Base-by-base conservation (phyloP, 1,284 basidiomycete species). In the Ceratobasidium papillatum region DNA sequence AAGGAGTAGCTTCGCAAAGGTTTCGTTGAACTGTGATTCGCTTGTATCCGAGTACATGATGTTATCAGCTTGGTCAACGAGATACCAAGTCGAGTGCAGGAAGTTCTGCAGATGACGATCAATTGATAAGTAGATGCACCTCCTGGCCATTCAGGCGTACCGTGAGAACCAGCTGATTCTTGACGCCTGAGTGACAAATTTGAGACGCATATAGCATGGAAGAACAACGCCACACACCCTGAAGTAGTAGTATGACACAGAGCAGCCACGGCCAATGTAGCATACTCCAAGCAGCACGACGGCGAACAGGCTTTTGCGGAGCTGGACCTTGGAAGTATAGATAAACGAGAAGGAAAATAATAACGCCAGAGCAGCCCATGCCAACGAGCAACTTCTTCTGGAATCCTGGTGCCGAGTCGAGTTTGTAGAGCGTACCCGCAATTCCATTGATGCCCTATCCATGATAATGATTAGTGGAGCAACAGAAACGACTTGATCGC, bases 261-360 rank as follows among this genome's bases (percentile, higher is more conserved):
- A 72, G 34, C 7, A 72, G 22, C 69, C 69, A 72, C 2, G 56
- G 56, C 9, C 59, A 30, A 34, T 72, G 69, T 7, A 61, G 22
- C 27, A 71, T 14, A 3, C 25, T n/a, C 68, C 68, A 71, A 3
- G 41, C 41, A 12, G 45, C 43, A 4, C 69, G 56, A 17, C 69
- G 56, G 3, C 56, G 25, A 19, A 72, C 58, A 7, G 56, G 30
- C 19, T 45, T 51, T 2, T 61, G 58, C 17, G 56, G 58, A 32
- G 56, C 43, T 2, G 58, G 38, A 9, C 69, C 69, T 43, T 72
- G 41, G n/a, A 72, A 72, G 22, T 72, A 72, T 14, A 72, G 45
- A 17, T 61, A 72, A 1, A 34, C 69, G 1, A 72, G 43, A 19
- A 72, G 32, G 19, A 62, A 72, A 4, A 62, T 30, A 25, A 72